Percentiles rank a stretch among this genome's conserved stretches.
phyloP scores from a whole-genome alignment of 2,329 filamentous ascomycete species.

The Bipolaris bicolor region DNA sequence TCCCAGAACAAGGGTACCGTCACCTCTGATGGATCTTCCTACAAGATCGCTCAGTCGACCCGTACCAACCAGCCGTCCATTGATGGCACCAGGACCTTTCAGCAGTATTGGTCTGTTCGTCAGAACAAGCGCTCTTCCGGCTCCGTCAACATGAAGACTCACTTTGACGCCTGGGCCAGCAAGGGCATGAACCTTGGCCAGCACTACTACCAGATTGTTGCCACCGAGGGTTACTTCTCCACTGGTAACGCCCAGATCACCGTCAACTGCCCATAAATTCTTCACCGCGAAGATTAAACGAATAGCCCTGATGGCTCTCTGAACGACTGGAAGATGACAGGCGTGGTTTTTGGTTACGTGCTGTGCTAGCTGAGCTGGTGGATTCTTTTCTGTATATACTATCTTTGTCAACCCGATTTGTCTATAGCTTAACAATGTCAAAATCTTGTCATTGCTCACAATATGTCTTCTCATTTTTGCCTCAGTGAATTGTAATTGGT shows the following conservation, averaged over 20 bases:
- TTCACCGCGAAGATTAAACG: not conserved
- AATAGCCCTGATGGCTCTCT: not conserved
- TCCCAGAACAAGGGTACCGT: conserved; percentile 43
- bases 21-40: conserved; percentile 38
- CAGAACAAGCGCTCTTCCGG: conserved; percentile 40
- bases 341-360: not conserved
- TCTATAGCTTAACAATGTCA: conserved; percentile 1
- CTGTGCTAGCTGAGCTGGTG: not conserved
- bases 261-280: conserved; percentile 45
- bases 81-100: conserved; percentile 57
- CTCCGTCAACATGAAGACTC: conserved; percentile 41
- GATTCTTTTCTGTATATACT: conserved; percentile 1
- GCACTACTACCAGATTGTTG: conserved; percentile 51
- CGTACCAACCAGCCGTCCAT: conserved; percentile 56
- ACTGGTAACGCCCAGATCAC: conserved; percentile 57
- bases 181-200: conserved; percentile 39
- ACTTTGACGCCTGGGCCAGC: conserved; percentile 45
- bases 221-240: conserved; percentile 55
- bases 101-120: conserved; percentile 58
- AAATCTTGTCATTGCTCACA: not conserved
- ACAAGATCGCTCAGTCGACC: conserved; percentile 40
- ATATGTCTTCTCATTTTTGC: not conserved
- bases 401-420: not conserved
- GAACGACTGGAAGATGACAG: not conserved
- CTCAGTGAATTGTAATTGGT: not conserved